Evolutionary conservation across 495 filamentous ascomycete species (phyloP).

Genomic region (Neurospora sp.): DNA sequence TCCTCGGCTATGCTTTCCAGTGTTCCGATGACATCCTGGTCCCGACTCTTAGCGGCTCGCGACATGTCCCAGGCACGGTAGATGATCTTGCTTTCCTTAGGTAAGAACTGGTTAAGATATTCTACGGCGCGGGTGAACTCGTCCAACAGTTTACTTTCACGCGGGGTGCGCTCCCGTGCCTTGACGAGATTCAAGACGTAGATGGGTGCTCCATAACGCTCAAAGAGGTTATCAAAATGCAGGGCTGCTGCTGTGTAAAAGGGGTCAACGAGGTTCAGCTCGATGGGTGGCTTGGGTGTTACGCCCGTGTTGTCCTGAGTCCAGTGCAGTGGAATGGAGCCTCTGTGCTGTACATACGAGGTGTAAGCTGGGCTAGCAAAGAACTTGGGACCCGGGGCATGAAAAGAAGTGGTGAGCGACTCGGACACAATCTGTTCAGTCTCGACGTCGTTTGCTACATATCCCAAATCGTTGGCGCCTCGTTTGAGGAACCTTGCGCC

Average conservation of each 20-base stretch:
- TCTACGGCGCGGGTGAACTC: constrained; percentile 83
- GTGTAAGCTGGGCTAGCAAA: constrained; percentile 87
- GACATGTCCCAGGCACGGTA: constrained; percentile 99
- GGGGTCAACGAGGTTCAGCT: constrained; percentile 86
- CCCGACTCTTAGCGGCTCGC: constrained; percentile 84
- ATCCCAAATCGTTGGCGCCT: constrained; percentile 89
- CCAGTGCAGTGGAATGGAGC: constrained; percentile 95
- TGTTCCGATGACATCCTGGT: constrained; percentile 88
- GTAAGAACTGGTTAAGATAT: constrained; percentile 93
- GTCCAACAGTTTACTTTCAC: constrained; percentile 80
- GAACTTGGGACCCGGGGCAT: constrained; percentile 75
- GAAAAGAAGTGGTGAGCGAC: constrained; percentile 86
- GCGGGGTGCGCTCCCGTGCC: constrained; percentile 74
- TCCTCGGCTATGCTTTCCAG: constrained; percentile 83
- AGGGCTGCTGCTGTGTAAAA: constrained; percentile 94
- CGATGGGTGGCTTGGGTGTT: constrained; percentile 89
- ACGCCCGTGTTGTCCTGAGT: constrained; percentile 95
- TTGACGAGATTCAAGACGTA: constrained; percentile 95
- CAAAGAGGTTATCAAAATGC: constrained; percentile 93
- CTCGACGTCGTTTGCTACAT: constrained; percentile 98
- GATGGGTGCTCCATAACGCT: constrained; percentile 83
- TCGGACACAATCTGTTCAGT: constrained; percentile 98
- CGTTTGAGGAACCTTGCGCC: constrained; percentile 91
- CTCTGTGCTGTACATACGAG: constrained; percentile 92
- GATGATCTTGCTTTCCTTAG: constrained; percentile 69